Evolutionary conservation across 2,329 filamentous ascomycete genomes (phyloP).

Genomic region (Aspergillus aculeatus): DNA sequence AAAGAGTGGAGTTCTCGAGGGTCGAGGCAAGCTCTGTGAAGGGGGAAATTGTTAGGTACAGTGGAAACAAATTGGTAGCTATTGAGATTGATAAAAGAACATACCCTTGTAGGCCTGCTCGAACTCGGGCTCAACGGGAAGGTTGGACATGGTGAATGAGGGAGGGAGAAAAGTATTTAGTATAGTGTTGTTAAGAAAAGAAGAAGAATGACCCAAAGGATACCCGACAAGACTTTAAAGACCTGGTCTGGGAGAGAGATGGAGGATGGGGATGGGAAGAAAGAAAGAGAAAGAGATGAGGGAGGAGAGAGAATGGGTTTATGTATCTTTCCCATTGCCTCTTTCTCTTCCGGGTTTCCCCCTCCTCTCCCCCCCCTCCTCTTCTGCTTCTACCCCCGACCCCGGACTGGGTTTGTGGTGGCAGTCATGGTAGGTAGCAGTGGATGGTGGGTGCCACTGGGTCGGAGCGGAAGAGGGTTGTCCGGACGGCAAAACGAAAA

Average conservation of each 20-base stretch:
- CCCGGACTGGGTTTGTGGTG: not conserved
- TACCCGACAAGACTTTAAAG: slow-evolving; percentile 2
- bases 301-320: slow-evolving; percentile 20
- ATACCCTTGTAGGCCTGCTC: slow-evolving; percentile 96
- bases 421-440: slow-evolving; percentile 41
- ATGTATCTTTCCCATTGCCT: slow-evolving; percentile 15
- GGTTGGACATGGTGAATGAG: slow-evolving; percentile 66
- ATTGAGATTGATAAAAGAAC: slow-evolving; percentile 23
- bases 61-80: not conserved
- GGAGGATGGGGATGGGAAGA: slow-evolving; percentile 13
- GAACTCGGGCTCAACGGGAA: slow-evolving; percentile 90
- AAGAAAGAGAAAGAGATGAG: slow-evolving; percentile 10
- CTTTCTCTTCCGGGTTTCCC: not conserved
- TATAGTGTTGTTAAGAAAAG: not conserved
- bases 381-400: not conserved
- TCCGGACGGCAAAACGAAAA: slow-evolving; percentile 10
- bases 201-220: not conserved
- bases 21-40: slow-evolving; percentile 82
- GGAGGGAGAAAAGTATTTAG: slow-evolving; percentile 6
- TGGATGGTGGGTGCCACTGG: not conserved
- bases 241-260: slow-evolving; percentile 14
- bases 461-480: not conserved
- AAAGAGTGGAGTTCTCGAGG: slow-evolving; percentile 89
- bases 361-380: not conserved
- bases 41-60: not conserved